These are phyloP conservation scores for Pyricularia grisea DNA, from an alignment of 2,329 filamentous ascomycete genomes.

Conservation along the genomic window DNA sequence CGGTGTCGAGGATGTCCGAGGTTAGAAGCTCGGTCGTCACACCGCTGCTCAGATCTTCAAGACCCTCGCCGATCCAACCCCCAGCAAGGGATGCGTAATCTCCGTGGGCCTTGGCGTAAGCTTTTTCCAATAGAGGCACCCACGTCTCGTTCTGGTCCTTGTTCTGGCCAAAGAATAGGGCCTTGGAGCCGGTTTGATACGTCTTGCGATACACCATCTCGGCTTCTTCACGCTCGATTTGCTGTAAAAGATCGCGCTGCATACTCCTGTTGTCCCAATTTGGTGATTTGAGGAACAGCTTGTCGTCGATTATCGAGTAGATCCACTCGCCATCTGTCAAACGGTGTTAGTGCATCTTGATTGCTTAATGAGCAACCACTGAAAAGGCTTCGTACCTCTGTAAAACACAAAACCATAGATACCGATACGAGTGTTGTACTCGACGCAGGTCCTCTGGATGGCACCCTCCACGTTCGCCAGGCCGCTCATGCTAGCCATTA, in stretches of 20 bases:
- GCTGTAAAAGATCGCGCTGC: slow-evolving; percentile 64
- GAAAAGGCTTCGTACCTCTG: slow-evolving; percentile 35
- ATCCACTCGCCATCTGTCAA: slow-evolving; percentile 73
- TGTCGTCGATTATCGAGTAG: slow-evolving; percentile 85
- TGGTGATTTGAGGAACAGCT: slow-evolving; percentile 73
- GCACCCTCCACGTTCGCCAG: slow-evolving; percentile 63
- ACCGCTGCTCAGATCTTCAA: slow-evolving; percentile 54
- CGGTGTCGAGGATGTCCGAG: slow-evolving; percentile 63
- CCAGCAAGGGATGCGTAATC: slow-evolving; percentile 69
- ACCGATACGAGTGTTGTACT: slow-evolving; percentile 62
- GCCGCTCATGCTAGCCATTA: slow-evolving; percentile 69
- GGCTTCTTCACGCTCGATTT: slow-evolving; percentile 64
- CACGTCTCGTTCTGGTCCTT: slow-evolving; percentile 69
- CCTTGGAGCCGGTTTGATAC: slow-evolving; percentile 65
- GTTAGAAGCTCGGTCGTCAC: slow-evolving; percentile 58
- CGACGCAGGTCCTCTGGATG: slow-evolving; percentile 67
- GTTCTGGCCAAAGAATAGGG: slow-evolving; percentile 70
- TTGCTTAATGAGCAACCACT: neutral
- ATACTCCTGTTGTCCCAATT: slow-evolving; percentile 73
- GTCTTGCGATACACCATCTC: slow-evolving; percentile 54
- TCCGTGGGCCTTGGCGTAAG: slow-evolving; percentile 72
- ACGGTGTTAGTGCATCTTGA: slow-evolving; percentile 4
- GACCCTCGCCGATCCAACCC: slow-evolving; percentile 53
- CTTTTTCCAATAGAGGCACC: slow-evolving; percentile 71
- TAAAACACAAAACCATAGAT: slow-evolving; percentile 89